Percentiles rank a stretch among this genome's conserved stretches.
Conservation (phyloP, 2,329 filamentous ascomycete genomes). For the Botrytis sinoallii region DNA sequence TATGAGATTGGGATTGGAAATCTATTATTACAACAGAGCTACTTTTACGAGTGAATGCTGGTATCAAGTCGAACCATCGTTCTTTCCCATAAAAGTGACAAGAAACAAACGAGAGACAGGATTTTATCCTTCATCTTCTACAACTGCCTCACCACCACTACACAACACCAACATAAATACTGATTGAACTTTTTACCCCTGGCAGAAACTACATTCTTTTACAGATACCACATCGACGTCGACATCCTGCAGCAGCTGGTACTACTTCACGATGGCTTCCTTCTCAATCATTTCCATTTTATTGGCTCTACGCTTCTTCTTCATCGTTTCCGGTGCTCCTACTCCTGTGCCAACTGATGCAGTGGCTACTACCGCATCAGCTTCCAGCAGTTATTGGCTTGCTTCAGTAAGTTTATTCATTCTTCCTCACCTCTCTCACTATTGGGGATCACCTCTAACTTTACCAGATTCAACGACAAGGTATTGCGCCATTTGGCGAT, state of each 20-base stretch:
- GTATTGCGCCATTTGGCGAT: constrained; percentile 39
- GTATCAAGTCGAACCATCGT: constrained; percentile 15
- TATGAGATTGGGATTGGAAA: neutral
- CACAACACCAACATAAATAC: constrained; percentile 21
- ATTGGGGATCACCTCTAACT: neutral
- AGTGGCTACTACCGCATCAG: constrained; percentile 23
- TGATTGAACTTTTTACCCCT: constrained; percentile 19
- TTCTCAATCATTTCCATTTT: constrained; percentile 35
- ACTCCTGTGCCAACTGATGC: constrained; percentile 23
- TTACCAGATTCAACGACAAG: constrained; percentile 33
- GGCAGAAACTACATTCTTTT: constrained; percentile 35
- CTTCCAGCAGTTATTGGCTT: constrained; percentile 33
- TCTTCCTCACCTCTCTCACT: neutral
- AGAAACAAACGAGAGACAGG: constrained; percentile 3
- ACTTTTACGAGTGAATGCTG: constrained; percentile 4
- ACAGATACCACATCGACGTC: constrained; percentile 21
- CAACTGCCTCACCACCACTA: constrained; percentile 1
- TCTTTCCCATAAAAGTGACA: neutral
- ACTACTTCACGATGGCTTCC: constrained; percentile 37
- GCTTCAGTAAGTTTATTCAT: constrained; percentile 21
- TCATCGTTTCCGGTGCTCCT: constrained; percentile 32
- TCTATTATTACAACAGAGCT: neutral
- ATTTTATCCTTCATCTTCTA: neutral
- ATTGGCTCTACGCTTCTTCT: constrained; percentile 33
- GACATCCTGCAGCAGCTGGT: constrained; percentile 34